Conservation (phyloP, 768 basidiomycete genomes). For the Termitomyces sp. region DNA sequence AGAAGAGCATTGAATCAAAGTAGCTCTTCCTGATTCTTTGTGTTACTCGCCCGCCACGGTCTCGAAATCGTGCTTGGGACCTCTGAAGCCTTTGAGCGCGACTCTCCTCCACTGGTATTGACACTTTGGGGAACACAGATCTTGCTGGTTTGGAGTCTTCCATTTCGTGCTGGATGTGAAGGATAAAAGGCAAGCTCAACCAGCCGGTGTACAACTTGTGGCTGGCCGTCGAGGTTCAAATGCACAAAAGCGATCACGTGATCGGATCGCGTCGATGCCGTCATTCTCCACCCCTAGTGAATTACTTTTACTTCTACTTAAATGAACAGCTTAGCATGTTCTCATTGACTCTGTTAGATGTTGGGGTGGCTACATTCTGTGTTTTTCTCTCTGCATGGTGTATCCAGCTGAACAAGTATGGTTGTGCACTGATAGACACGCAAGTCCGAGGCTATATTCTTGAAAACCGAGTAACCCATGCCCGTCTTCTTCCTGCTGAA, state of each 20-base stretch:
- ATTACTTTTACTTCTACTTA: too few species aligned
- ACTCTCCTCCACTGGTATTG: conserved; percentile 49
- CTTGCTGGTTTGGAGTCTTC: background rate
- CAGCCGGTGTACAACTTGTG: too few species aligned
- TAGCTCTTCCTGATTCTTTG: background rate
- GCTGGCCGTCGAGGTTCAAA: too few species aligned
- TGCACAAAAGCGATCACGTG: background rate
- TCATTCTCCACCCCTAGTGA: background rate
- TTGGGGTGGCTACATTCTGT: background rate
- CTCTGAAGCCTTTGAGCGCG: conserved; percentile 57
- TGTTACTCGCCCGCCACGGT: conserved; percentile 57
- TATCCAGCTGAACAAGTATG: too few species aligned
- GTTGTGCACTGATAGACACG: background rate
- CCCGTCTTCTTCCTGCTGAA: background rate
- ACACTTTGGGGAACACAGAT: conserved; percentile 4
- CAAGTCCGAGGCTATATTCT: background rate
- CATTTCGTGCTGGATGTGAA: background rate
- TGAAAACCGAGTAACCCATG: conserved; percentile 3
- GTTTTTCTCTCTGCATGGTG: background rate
- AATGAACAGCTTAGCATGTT: background rate
- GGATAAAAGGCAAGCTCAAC: background rate
- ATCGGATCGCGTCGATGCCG: background rate
- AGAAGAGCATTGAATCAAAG: background rate
- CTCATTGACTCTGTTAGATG: background rate
- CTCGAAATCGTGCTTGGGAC: conserved; percentile 64